These are phyloP conservation scores for Phialemoniopsis sp. DNA, from an alignment of 2,329 filamentous ascomycete genomes.

Conservation along the genomic window DNA sequence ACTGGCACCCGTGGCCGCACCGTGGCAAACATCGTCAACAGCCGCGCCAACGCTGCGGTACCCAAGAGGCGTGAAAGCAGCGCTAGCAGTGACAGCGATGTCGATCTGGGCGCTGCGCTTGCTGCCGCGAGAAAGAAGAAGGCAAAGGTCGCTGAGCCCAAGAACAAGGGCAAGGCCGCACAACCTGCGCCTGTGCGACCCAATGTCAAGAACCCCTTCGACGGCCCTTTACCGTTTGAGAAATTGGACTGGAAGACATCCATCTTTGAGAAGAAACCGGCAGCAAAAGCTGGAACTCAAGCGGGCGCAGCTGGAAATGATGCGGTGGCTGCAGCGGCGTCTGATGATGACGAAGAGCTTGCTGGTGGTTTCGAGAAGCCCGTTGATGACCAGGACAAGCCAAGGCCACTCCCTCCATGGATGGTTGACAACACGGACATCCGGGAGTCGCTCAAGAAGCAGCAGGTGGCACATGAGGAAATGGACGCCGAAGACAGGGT, in stretches of 20 bases:
- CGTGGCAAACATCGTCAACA: conserved; percentile 72
- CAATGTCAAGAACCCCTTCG: conserved; percentile 60
- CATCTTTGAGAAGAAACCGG: conserved; percentile 34
- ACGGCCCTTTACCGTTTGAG: conserved; percentile 86
- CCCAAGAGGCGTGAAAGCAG: conserved; percentile 34
- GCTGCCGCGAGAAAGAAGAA: conserved; percentile 63
- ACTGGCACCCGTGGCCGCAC: conserved; percentile 48
- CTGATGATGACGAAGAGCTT: conserved; percentile 39
- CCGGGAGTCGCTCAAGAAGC: conserved; percentile 55
- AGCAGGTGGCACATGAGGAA: conserved; percentile 50
- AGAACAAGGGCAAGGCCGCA: neutral
- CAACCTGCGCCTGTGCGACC: conserved; percentile 29
- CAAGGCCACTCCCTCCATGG: conserved; percentile 72
- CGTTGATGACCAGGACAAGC: conserved; percentile 29
- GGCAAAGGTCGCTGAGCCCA: conserved; percentile 22
- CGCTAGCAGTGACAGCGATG: conserved; percentile 68
- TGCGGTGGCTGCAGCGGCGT: conserved; percentile 16
- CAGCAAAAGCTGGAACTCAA: neutral
- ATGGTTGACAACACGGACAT: conserved; percentile 63
- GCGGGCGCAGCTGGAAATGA: conserved; percentile 2
- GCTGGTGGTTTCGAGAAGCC: conserved; percentile 61
- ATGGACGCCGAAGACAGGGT: conserved; percentile 62
- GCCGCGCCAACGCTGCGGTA: conserved; percentile 60
- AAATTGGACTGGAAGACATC: conserved; percentile 69
- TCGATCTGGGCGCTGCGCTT: conserved; percentile 75